Evolutionary conservation across 306 rosid genomes (phyloP), one percentile per base, ranked within the genome.

Genomic region (Parietaria judaica): DNA sequence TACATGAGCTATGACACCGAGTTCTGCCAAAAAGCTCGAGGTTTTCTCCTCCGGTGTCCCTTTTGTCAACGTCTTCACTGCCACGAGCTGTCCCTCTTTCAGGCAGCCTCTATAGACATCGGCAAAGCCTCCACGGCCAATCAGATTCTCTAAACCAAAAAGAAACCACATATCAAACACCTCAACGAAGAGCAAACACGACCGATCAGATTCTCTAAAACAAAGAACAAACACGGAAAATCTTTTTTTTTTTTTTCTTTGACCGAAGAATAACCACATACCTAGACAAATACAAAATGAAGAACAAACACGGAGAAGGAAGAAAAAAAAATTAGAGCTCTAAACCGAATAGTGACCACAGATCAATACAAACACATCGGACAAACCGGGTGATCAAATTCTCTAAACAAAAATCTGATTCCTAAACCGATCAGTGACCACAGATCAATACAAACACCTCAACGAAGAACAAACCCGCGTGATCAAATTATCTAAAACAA

Each of bases 81-180:
- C 97, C 51, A 87, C 61, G 44, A 84, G 77, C 60, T 84, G 81
- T 45, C 90, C 97, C 54, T 81, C 66, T 71, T 70, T 71, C 52
- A 90, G 74, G 11, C 77, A 5, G 17, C 94, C 97, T 80, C 70
- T 84, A 70, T 73, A 90, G 63, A 90, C 97, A 60, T 83, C 77
- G 3, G 88, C 82, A 54, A 41, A 87, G 14, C 97, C 97, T 55
- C 97, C 97, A 67, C 66, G 78, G 74, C 95, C 97, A 44, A 90
- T 87, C 63, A 76, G 17, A 55, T 87, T 81, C 36, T 76, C 97
- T 90, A 39, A 64, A 64, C 48, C 45, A 8, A 56, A 12, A 7
- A 57, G 23, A 11, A 67, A 17, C 60, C 66, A 63, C 49, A 64
- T 55, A 65, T 47, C 31, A 23, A 23, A 66, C 8, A 46, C 50